Base-by-base conservation (phyloP, 495 filamentous ascomycete genomes). In the Rostrohypoxylon terebratum region DNA sequence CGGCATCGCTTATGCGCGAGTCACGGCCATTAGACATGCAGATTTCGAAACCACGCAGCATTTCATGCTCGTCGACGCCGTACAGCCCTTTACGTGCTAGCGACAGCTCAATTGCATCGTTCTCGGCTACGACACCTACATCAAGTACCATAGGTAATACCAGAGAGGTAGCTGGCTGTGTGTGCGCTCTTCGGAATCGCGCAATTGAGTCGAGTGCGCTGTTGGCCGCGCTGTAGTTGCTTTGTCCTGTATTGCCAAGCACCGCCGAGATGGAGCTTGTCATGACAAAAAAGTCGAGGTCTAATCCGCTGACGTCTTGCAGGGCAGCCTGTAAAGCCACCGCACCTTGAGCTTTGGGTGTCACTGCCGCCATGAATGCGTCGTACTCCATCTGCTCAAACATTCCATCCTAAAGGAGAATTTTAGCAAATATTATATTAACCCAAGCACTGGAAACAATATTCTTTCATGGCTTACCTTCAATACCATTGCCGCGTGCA, bases 401-500 rank as follows among this genome's bases (percentile, higher is more conserved):
- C 14, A 79, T 54, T 1, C 72, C 63, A 34, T 86, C 85, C 66
- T 82, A 51, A 7, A 0, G 3, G 16, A 48, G n/a, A 48, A 1
- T 48, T 48, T 42, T n/a, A 42, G 38, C 38, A 42, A 13, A 42
- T 9, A 5, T 42, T 42, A 3, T 42, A 42, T 3, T 9, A 42
- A n/a, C n/a, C n/a, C n/a, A 28, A 28, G 3, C 28, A 28, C 6
- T 9, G 13, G 38, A 10, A n/a, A 42, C 4, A 9, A 13, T 4
- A 10, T 42, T 42, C 4, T 28, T 3, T 28, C 28, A n/a, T n/a
- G 3, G 28, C 55, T 66, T 71, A 71, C 68, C 20, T 60, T 59
- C 47, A 87, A 75, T 20, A 84, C 81, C 83, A 87, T 87, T 10
- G 86, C 85, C n/a, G 80, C 84, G 61, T 87, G 84, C 2, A 87